Percentiles rank a stretch among this genome's conserved stretches.
Conservation (phyloP, 495 filamentous ascomycete species). For the Cercophora samala region DNA sequence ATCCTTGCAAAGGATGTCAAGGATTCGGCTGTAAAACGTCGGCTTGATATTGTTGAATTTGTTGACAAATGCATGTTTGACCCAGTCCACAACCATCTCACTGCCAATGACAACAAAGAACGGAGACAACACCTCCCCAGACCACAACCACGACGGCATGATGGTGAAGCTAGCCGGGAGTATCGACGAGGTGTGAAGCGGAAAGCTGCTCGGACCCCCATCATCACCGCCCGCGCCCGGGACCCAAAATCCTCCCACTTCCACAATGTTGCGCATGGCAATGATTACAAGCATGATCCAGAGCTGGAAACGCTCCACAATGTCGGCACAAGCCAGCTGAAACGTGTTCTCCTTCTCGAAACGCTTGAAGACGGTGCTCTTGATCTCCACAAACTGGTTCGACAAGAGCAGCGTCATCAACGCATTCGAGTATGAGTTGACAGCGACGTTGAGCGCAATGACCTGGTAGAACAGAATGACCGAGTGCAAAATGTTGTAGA, state of each 20-base stretch:
- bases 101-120: slow-evolving; percentile 91
- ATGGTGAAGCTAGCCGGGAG: slow-evolving; percentile 85
- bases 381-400: slow-evolving; percentile 98
- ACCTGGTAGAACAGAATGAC: slow-evolving; percentile 93
- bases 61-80: slow-evolving; percentile 95
- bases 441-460: slow-evolving; percentile 93
- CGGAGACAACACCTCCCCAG: slow-evolving; percentile 83
- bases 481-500: slow-evolving; percentile 84
- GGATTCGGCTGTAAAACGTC: slow-evolving; percentile 78
- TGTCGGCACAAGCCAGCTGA: slow-evolving; percentile 91
- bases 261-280: slow-evolving; percentile 89
- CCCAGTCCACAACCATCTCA: slow-evolving; percentile 95
- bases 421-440: slow-evolving; percentile 98
- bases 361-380: slow-evolving; percentile 93
- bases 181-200: slow-evolving; percentile 56
- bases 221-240: slow-evolving; percentile 45
- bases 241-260: slow-evolving; percentile 70
- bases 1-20: slow-evolving; percentile 92
- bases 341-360: slow-evolving; percentile 98
- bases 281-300: slow-evolving; percentile 98
- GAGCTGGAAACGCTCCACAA: slow-evolving; percentile 95
- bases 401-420: slow-evolving; percentile 86
- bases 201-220: slow-evolving; percentile 44
- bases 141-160: slow-evolving; percentile 69
- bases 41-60: slow-evolving; percentile 98